Conservation (phyloP, 768 basidiomycete species). For the Podaxis sp. region DNA sequence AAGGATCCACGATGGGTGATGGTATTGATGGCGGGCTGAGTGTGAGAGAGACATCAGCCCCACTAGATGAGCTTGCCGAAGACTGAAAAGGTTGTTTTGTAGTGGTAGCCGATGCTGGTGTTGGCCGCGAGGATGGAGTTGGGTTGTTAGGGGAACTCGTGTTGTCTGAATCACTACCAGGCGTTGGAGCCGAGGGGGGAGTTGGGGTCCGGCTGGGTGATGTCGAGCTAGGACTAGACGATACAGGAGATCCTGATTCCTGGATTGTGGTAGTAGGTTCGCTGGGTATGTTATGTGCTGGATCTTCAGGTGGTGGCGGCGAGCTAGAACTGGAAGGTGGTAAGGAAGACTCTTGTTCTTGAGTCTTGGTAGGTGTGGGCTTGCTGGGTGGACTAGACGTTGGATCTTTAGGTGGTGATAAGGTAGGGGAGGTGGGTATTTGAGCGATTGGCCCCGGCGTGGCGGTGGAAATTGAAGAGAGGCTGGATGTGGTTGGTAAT, state of each 20-base stretch:
- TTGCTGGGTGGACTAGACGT: neutral
- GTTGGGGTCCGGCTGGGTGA: neutral
- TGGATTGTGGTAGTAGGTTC: neutral
- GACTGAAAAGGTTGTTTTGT: neutral
- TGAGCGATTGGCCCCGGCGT: too few relatives aligned
- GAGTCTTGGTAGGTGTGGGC: too few relatives aligned
- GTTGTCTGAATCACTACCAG: neutral
- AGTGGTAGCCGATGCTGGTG: neutral
- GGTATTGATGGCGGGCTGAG: too few relatives aligned
- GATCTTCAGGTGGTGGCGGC: too few relatives aligned
- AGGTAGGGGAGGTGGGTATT: neutral
- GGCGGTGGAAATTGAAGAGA: neutral
- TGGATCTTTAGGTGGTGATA: neutral
- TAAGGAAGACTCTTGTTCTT: too few relatives aligned
- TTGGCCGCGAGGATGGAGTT: neutral
- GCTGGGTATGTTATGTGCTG: neutral
- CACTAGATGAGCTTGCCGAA: neutral
- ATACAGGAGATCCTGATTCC: neutral
- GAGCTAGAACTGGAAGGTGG: too few relatives aligned
- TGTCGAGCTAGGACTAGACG: neutral
- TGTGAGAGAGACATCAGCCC: too few relatives aligned
- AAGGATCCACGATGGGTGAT: too few relatives aligned
- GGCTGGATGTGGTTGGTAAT: neutral
- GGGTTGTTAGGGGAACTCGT: neutral
- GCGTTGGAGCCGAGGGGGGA: neutral